phyloP scores from a whole-genome alignment of 2,329 filamentous ascomycete species.

The Beauveria australis region DNA sequence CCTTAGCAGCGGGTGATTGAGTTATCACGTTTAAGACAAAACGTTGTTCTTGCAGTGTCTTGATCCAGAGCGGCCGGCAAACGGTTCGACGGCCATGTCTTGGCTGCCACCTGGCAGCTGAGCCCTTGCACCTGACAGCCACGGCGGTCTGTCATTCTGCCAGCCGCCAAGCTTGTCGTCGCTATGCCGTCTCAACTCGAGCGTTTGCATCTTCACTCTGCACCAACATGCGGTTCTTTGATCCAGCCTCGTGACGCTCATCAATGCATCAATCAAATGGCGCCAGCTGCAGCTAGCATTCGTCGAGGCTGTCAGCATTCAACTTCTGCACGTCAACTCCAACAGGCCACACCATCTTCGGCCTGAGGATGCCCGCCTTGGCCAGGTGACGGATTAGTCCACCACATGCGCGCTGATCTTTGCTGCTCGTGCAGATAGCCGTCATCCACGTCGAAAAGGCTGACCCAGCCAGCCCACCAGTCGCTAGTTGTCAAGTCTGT shows the following conservation, averaged over 20 bases:
- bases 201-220: neutral
- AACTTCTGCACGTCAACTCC: neutral
- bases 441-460: neutral
- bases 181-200: neutral
- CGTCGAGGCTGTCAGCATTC: neutral
- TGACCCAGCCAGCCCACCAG: neutral
- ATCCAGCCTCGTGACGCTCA: neutral
- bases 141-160: neutral
- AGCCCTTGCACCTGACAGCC: neutral
- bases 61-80: neutral
- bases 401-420: conserved; percentile 7
- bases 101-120: neutral
- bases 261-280: neutral
- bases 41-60: neutral
- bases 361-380: neutral
- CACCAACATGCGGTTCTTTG: neutral
- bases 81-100: neutral
- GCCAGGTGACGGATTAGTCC: conserved; percentile 6
- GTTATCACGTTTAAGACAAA: conserved; percentile 3
- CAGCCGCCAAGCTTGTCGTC: neutral
- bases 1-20: neutral
- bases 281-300: neutral
- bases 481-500: neutral
- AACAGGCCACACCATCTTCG: neutral
- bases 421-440: neutral